phyloP scores from a whole-genome alignment of 352 stramenopile species.

The Phytophthora crassamura region DNA sequence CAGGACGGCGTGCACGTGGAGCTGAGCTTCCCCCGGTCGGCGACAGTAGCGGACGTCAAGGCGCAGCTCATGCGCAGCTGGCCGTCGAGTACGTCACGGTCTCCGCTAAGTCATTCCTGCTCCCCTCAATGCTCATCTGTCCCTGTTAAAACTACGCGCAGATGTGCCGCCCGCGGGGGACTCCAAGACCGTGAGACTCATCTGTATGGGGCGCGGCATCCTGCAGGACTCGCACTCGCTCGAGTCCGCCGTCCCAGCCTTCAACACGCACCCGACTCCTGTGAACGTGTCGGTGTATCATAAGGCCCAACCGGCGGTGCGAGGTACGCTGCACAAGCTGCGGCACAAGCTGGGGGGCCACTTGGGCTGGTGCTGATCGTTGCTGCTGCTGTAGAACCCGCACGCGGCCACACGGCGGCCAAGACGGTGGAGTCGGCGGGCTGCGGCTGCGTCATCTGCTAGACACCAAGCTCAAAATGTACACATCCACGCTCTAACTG shows the following conservation, averaged over 20 bases:
- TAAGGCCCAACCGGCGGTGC: slow-evolving; percentile 36
- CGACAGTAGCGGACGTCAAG: slow-evolving; percentile 71
- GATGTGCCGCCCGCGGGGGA: slow-evolving; percentile 57
- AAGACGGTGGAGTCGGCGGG: slow-evolving; percentile 59
- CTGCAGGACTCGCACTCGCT: slow-evolving; percentile 92
- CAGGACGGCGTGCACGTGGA: slow-evolving; percentile 77
- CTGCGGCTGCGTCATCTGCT: slow-evolving; percentile 69
- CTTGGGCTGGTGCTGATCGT: slow-evolving; percentile 9
- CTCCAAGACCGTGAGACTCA: slow-evolving; percentile 84
- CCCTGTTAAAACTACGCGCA: slow-evolving; percentile 16
- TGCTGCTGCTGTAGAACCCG: slow-evolving; percentile 29
- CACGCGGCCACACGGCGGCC: slow-evolving; percentile 25
- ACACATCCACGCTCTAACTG: slow-evolving; percentile 36
- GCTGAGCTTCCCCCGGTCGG: slow-evolving; percentile 57
- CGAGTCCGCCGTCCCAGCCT: slow-evolving; percentile 85
- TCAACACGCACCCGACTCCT: slow-evolving; percentile 95
- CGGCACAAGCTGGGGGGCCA: slow-evolving; percentile 5
- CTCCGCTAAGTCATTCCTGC: neutral
- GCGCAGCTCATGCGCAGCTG: slow-evolving; percentile 69
- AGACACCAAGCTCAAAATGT: slow-evolving; percentile 26
- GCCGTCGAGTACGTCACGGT: slow-evolving; percentile 51
- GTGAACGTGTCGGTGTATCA: slow-evolving; percentile 93
- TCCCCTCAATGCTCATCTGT: slow-evolving; percentile 2
- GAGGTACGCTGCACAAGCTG: slow-evolving; percentile 38
- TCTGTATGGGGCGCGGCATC: slow-evolving; percentile 95